A percentile compares a stretch with the other conserved stretches of the same genome.
phyloP scores from a whole-genome alignment of 805 yeast species.

The Ogataea corticis region DNA sequence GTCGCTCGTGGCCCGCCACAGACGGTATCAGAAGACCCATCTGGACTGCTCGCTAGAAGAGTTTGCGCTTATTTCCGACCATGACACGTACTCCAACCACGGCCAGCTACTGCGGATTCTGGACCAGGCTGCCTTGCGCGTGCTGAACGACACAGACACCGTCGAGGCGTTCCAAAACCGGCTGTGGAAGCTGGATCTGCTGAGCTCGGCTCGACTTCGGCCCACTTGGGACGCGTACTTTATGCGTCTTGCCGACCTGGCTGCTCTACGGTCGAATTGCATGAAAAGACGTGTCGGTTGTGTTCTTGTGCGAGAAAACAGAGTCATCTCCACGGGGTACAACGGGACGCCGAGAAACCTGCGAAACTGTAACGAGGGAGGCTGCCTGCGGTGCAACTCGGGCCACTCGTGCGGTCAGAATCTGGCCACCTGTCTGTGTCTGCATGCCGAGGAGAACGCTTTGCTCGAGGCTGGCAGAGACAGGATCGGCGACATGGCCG shows the following conservation, averaged over 20 bases:
- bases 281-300: constrained; percentile 98
- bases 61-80: constrained; percentile 19
- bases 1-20: constrained; percentile 52
- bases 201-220: constrained; percentile 61
- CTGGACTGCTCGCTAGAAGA: constrained; percentile 14
- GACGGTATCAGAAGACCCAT: constrained; percentile 30
- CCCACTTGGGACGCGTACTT: constrained; percentile 98
- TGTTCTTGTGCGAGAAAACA: constrained; percentile 79
- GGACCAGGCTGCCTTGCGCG: constrained; percentile 53
- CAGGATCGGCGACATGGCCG: constrained; percentile 63
- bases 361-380: constrained; percentile 91
- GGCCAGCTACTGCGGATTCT: constrained; percentile 40
- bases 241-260: constrained; percentile 90
- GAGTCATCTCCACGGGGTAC: constrained; percentile 95
- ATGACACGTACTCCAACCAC: constrained; percentile 7
- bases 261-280: constrained; percentile 90
- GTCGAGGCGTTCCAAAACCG: constrained; percentile 38
- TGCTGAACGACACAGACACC: constrained; percentile 50
- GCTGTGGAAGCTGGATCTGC: constrained; percentile 43
- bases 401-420: constrained; percentile 64
- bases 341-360: constrained; percentile 95
- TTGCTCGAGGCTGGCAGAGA: constrained; percentile 91
- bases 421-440: constrained; percentile 82
- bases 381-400: constrained; percentile 85
- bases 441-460: constrained; percentile 98